Evolutionary conservation across 2,329 filamentous ascomycete species (phyloP), one percentile per base, ranked within the genome.

Genomic region (Penicillium sp.): DNA sequence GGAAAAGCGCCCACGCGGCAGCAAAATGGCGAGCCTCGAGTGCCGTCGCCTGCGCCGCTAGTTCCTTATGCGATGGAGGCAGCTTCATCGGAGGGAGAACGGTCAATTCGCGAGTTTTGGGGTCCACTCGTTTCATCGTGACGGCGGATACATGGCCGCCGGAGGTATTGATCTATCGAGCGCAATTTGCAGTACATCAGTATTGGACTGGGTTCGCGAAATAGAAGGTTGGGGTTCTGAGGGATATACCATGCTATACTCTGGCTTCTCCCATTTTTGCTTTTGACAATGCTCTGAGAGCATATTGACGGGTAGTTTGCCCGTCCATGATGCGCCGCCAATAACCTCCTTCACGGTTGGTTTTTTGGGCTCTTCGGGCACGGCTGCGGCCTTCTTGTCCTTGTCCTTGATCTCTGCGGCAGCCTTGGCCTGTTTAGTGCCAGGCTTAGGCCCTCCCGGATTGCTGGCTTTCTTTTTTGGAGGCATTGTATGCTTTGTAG

Each of bases 281-380:
- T 93, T 96, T 77, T 96, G 92, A 68, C 93, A 97, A 76, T 96
- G 90, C 80, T 98, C 95, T 35, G 90, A 91, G 62, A 98, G 84
- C 68, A 98, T 83, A 71, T 96, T 97, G 62, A 97, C 90, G 1
- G 95, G 95, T 31, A 99, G 80, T 74, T 99, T 99, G 41, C 95
- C 95, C 0, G 95, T 99, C 95, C 95, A 99, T 65, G 92, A 97
- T 57, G 91, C 86, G 48, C 95, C 95, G 43, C 92, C 95, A 69
- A 99, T 96, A 63, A 99, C 80, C 66, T 96, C 91, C 74, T 84
- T 79, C 22, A 83, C 84, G 48, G 85, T 81, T 41, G 85, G 84
- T 65, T 83, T 85, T 72, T 85, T 86, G n/a, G 79, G 79, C 59
- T 76, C 73, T 39, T 77, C 75, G 16, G 72, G 68, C 55, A 59